Evolutionary conservation across 257 asterid species (phyloP).

Genomic region (Lantana camara): DNA sequence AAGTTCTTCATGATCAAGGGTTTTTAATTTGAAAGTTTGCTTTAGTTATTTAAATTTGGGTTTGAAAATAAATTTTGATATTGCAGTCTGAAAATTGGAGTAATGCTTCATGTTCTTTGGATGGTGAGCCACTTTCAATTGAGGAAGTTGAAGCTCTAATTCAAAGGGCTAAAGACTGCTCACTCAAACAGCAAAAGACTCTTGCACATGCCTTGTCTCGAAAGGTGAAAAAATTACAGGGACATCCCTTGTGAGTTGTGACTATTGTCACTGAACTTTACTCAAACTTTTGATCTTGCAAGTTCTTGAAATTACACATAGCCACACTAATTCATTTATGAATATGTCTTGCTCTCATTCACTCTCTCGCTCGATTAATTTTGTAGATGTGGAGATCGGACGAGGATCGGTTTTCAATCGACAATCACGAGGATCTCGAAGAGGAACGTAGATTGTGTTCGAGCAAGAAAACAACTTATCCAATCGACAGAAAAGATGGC

Average conservation of each 20-base stretch:
- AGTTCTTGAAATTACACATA: too few relatives aligned
- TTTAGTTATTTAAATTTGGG: neutral
- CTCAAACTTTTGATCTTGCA: too few relatives aligned
- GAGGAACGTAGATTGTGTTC: constrained; percentile 7
- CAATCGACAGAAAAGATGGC: constrained; percentile 28
- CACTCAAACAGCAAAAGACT: constrained; percentile 48
- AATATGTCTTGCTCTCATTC: too few relatives aligned
- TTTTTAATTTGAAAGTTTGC: neutral
- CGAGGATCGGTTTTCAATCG: constrained; percentile 34
- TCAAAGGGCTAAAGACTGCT: constrained; percentile 45
- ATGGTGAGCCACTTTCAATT: constrained; percentile 24
- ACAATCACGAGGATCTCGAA: constrained; percentile 16
- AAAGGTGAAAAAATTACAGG: constrained; percentile 38
- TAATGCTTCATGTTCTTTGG: constrained; percentile 22
- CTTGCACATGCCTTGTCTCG: constrained; percentile 67
- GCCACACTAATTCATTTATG: too few relatives aligned
- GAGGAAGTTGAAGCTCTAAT: constrained; percentile 46
- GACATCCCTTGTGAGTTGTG: too few relatives aligned
- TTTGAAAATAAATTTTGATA: neutral
- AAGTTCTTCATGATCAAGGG: constrained; percentile 14
- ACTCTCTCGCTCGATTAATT: neutral
- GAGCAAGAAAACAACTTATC: constrained; percentile 14
- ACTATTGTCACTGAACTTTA: too few relatives aligned
- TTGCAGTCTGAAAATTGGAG: constrained; percentile 42
- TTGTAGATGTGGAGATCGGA: constrained; percentile 44